Base-by-base conservation (phyloP, 768 basidiomycete species). In the Mycena haematopus region DNA sequence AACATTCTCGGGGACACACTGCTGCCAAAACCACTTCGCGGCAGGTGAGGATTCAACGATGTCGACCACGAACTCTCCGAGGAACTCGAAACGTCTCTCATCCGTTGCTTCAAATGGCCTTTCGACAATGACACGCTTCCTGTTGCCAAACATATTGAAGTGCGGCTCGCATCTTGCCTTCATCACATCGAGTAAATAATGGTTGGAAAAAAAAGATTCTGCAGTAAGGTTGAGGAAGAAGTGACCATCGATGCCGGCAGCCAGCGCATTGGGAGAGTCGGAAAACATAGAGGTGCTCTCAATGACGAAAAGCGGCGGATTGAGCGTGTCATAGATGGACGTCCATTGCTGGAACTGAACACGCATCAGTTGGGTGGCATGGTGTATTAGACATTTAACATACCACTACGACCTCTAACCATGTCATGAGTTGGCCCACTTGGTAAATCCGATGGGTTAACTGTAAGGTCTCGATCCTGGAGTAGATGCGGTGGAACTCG, bases 101-200 rank as follows among this genome's bases (percentile, higher is more conserved):
- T 25, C 52, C 2, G 6, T 2, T 11, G 13, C 52, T 4, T 22
- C 15, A n/a, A 53, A 19, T 4, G 36, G 24, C 9, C 52, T 24
- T 35, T 53, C 52, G 36, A 53, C 52, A 27, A 53, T 38, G 10
- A 53, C 36, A 8, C 52, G 52, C 31, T 51, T 51, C 21, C 50
- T 51, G 0, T 51, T 51, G 50, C 50, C 50, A 35, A 33, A 19
- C 9, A 11, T n/a, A 15, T 35, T 51, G 21, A 4, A 4, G n/a
- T 51, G 10, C 3, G 36, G 52, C 14, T 15, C 13, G 24, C 3
- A 22, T 21, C 15, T 14, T 5, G 31, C 31, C n/a, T 21, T 38
- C 1, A 53, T 15, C 2, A 17, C 22, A 17, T 53, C 52, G 3
- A 53, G 24, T 14, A 53, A 10, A 19, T 25, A 38, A 38, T 38